phyloP scores from a whole-genome alignment of 139 green algal genomes.

The Limnomonas spitsbergensis region DNA sequence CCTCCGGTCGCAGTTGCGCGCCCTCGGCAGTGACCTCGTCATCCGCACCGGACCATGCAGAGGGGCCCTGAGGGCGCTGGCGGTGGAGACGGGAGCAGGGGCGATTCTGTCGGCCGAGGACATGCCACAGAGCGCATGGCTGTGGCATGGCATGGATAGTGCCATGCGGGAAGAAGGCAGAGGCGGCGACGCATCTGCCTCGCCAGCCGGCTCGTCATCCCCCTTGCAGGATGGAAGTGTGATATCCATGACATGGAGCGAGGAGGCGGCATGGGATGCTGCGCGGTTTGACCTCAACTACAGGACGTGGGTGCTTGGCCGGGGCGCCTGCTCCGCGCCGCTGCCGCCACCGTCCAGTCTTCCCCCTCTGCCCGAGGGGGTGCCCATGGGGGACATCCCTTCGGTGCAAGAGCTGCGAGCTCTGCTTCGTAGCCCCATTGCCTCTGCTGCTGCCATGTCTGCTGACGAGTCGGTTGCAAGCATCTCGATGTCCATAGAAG shows the following conservation, averaged over 20 bases:
- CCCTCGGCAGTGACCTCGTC: not conserved
- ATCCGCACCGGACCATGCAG: not conserved
- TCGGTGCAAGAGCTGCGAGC: not conserved
- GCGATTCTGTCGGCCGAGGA: not conserved
- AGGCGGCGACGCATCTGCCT: not conserved
- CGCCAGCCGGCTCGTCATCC: too few species aligned
- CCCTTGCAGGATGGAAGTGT: too few species aligned
- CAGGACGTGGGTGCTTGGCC: not conserved
- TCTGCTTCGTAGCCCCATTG: not conserved
- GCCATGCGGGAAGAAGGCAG: too few species aligned
- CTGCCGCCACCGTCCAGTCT: not conserved
- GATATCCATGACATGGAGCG: not conserved
- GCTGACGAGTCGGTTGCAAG: not conserved
- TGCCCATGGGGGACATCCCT: not conserved
- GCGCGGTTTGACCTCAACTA: not conserved
- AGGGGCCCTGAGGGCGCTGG: not conserved
- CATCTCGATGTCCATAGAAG: not conserved
- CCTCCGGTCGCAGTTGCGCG: not conserved
- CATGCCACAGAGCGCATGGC: not conserved
- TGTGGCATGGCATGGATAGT: too few species aligned
- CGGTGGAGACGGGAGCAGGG: not conserved
- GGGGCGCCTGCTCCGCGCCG: not conserved
- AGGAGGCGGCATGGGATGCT: not conserved
- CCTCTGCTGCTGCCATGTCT: not conserved
- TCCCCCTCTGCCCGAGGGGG: not conserved